phyloP scores from a whole-genome alignment of 371 early-diverging fungal genomes.

The Umbelopsis sp. region DNA sequence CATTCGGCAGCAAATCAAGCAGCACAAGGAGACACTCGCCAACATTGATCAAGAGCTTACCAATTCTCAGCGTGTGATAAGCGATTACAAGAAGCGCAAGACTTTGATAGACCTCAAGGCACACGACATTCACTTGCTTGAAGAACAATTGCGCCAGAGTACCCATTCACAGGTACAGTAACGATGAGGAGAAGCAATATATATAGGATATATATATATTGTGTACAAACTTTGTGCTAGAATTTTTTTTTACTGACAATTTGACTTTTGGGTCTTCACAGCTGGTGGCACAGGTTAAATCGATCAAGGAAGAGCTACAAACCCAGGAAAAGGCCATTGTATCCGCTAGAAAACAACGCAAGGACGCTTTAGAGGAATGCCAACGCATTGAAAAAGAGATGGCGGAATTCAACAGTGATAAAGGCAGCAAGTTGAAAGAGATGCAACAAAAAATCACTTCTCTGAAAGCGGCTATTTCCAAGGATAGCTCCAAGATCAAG shows the following conservation, averaged over 20 bases:
- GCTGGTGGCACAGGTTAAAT: slow-evolving; percentile 52
- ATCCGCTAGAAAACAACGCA: slow-evolving; percentile 46
- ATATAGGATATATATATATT: no score
- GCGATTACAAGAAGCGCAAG: slow-evolving; percentile 51
- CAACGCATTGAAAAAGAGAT: slow-evolving; percentile 84
- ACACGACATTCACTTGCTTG: slow-evolving; percentile 73
- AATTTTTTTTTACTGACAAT: slow-evolving; percentile 18
- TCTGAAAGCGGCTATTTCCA: slow-evolving; percentile 57
- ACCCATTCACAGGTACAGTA: slow-evolving; percentile 61
- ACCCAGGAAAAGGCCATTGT: slow-evolving; percentile 36
- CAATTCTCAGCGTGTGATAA: slow-evolving; percentile 41
- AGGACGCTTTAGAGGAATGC: slow-evolving; percentile 45
- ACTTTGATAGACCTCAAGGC: slow-evolving; percentile 70
- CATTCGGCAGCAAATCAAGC: slow-evolving; percentile 53
- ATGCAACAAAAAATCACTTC: slow-evolving; percentile 68
- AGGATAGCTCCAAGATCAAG: slow-evolving; percentile 58
- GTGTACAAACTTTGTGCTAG: no score
- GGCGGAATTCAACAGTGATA: slow-evolving; percentile 84
- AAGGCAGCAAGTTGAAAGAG: slow-evolving; percentile 82
- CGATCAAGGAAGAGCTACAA: slow-evolving; percentile 35
- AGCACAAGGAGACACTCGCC: slow-evolving; percentile 48
- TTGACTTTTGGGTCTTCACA: slow-evolving; percentile 23
- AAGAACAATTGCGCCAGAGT: slow-evolving; percentile 74
- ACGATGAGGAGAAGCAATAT: no score
- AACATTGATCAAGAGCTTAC: slow-evolving; percentile 51